Base-by-base conservation (phyloP, 805 yeast genomes). In the Peterozyma xylosa region DNA sequence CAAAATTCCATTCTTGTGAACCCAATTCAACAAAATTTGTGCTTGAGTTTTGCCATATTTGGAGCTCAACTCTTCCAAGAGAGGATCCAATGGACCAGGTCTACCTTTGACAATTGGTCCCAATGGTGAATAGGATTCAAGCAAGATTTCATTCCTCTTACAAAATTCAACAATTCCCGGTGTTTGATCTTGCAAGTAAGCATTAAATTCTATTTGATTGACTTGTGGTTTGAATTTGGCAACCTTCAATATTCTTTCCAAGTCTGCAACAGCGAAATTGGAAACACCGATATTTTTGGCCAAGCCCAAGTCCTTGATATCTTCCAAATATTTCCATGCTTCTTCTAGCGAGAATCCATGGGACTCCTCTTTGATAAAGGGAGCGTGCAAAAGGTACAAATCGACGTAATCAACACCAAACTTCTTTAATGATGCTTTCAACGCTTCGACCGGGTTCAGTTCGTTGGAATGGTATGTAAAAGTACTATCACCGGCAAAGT, bases 61-160 rank as follows among this genome's bases (percentile, higher is more conserved):
- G 38, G 66, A 55, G 43, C 79, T 75, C 46, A 82, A 64, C 18
- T 55, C 62, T 7, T 60, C 36, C 14, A 77, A 38, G 15, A 62
- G 66, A 0, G 70, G 66, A 51, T 76, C 80, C 53, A 52, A 53
- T 47, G 74, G 78, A 44, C 71, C 78, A 47, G 71, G 73, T 39
- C 57, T 62, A n/a, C 72, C 68, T 38, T 60, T 55, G 35, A 77
- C 53, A 50, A 66, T 71, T 27, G 41, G 50, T 30, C 80, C 83
- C 55, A 82, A 67, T 11, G 89, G 87, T 18, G 81, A 70, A 61
- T 76, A 82, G 0, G 88, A 86, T 53, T 80, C 80, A 7, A 72
- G 55, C 9, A 60, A 58, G 45, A 82, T 78, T 30, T 67, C 73
- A 44, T 79, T 59, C 21, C 60, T 49, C 30, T 62, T 56, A 51